Evolutionary conservation across 768 basidiomycete species (phyloP).

Genomic region (Boletus insuetus): DNA sequence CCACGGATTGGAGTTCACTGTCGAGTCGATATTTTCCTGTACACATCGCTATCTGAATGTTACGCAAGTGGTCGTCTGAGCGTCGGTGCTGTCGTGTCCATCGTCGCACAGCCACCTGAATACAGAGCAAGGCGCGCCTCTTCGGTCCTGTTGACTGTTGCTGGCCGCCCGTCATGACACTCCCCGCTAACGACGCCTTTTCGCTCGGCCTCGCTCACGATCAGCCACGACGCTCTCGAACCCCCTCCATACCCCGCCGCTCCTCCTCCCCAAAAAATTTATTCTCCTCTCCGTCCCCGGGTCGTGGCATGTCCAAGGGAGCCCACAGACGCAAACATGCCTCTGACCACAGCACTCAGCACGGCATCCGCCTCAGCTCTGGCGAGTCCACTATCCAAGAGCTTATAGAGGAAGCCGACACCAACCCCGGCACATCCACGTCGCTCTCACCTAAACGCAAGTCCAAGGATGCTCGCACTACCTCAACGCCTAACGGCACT

Average conservation of each 20-base stretch:
- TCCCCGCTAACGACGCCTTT: conserved; percentile 37
- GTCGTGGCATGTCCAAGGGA: conserved; percentile 36
- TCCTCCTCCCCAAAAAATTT: conserved; percentile 36
- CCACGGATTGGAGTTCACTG: conserved; percentile 29
- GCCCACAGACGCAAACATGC: conserved; percentile 21
- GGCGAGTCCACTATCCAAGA: too few relatives aligned
- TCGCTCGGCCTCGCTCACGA: conserved; percentile 36
- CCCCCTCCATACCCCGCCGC: neutral
- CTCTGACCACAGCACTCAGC: neutral
- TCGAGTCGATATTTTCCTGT: conserved; percentile 28
- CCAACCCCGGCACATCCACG: neutral
- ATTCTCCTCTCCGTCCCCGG: conserved; percentile 36
- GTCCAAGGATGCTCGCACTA: conserved; percentile 9
- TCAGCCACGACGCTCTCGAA: conserved; percentile 34
- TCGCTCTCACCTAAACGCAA: conserved; percentile 19
- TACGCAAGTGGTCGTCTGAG: neutral
- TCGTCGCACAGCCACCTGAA: conserved; percentile 14
- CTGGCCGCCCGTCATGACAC: conserved; percentile 18
- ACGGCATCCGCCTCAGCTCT: neutral
- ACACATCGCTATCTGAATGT: neutral
- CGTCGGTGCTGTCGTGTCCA: neutral
- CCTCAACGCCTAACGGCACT: conserved; percentile 6
- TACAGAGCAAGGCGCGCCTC: neutral
- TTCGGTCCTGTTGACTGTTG: neutral
- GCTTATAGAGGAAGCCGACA: neutral